Evolutionary conservation across 257 asterid species (phyloP).

Genomic region (Solanum pinnatisectum): DNA sequence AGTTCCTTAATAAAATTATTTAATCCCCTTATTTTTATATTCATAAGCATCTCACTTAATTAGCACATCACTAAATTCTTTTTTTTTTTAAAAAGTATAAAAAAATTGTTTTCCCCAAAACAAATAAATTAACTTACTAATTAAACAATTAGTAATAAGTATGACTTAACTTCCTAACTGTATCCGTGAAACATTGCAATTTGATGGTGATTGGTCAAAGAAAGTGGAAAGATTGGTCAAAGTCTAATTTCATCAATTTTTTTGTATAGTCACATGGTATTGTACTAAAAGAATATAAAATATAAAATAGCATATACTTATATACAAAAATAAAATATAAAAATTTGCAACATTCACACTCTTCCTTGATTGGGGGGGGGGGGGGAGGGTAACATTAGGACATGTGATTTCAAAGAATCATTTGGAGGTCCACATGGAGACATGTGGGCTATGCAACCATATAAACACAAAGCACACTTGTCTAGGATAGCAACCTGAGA

Average conservation of each 20-base stretch:
- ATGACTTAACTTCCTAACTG: not conserved
- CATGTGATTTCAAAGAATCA: not conserved
- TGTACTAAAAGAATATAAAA: not conserved
- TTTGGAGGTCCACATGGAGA: constrained; percentile 1
- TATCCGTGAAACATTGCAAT: not conserved
- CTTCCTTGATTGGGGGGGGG: not conserved
- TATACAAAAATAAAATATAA: not conserved
- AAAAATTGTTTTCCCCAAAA: not conserved
- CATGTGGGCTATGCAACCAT: not conserved
- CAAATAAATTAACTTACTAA: not conserved
- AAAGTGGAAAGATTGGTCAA: not conserved
- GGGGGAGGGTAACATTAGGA: not conserved
- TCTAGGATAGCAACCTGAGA: not conserved
- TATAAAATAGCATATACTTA: not conserved
- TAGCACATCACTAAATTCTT: not conserved
- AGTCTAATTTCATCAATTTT: not conserved
- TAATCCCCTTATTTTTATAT: not conserved
- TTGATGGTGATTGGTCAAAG: not conserved
- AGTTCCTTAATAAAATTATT: not conserved
- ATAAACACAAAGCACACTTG: not conserved
- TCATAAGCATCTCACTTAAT: not conserved
- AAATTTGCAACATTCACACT: not conserved
- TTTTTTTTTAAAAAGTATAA: not conserved
- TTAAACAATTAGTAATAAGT: not conserved
- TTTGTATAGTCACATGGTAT: not conserved